Conservation (phyloP, 1,284 basidiomycete genomes). For the Tetrapyrgos nigripes region DNA sequence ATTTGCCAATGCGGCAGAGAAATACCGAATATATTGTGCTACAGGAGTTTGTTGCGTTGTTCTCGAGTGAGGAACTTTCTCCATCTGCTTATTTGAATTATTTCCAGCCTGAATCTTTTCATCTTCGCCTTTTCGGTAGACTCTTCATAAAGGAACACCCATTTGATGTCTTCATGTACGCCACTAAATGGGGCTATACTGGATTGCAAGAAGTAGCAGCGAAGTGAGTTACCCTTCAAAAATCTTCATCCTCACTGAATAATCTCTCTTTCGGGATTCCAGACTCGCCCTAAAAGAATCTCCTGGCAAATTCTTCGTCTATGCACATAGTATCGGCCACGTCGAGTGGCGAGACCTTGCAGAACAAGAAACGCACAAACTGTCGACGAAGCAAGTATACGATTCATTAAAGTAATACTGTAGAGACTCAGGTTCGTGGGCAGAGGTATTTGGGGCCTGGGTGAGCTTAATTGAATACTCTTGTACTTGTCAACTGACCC, state of each 20-base stretch:
- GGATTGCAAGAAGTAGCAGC: conserved; percentile 7
- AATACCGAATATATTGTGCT: conserved; percentile 9
- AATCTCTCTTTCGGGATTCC: neutral
- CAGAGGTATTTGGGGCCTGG: conserved; percentile 12
- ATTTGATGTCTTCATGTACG: conserved; percentile 10
- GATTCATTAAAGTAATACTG: conserved; percentile 2
- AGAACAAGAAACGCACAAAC: conserved; percentile 7
- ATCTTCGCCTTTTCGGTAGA: neutral
- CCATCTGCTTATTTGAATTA: neutral
- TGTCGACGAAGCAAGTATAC: conserved; percentile 1
- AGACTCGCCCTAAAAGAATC: conserved; percentile 5
- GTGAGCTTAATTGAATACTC: neutral
- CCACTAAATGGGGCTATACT: conserved; percentile 2
- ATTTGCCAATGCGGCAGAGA: conserved; percentile 13
- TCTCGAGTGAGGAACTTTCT: conserved; percentile 4
- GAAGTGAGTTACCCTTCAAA: conserved; percentile 1
- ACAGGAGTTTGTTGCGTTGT: conserved; percentile 11
- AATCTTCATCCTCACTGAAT: neutral
- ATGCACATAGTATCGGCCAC: conserved; percentile 10
- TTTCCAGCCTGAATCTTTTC: no score
- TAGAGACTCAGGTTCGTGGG: neutral
- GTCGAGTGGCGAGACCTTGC: conserved; percentile 9
- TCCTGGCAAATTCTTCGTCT: conserved; percentile 11
- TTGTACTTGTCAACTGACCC: neutral
- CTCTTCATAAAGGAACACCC: conserved; percentile 10